A percentile compares a stretch with the other conserved stretches of the same genome.
Conservation (phyloP, 495 filamentous ascomycete genomes). For the Xylaria nigripes region DNA sequence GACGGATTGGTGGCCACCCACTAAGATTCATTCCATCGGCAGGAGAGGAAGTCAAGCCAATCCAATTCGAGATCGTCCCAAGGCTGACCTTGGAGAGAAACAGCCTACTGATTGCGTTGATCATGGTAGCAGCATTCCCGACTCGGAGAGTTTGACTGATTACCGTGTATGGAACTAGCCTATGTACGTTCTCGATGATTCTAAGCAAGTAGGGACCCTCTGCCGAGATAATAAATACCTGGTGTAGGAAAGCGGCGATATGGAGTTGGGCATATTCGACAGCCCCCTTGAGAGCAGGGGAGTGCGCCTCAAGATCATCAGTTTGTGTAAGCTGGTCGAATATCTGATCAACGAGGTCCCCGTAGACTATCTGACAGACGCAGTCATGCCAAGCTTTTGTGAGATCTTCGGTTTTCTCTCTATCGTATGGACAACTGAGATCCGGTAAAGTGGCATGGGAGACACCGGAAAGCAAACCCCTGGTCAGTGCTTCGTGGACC, state of each 20-base stretch:
- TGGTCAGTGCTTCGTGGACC: slow-evolving; percentile 50
- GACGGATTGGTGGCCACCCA: not conserved
- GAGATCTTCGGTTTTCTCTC: slow-evolving; percentile 44
- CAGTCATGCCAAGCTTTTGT: slow-evolving; percentile 48
- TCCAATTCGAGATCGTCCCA: slow-evolving; percentile 55
- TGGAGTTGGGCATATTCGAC: slow-evolving; percentile 52
- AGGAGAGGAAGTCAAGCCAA: slow-evolving; percentile 49
- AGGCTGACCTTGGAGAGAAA: slow-evolving; percentile 57
- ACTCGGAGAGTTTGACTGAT: slow-evolving; percentile 55
- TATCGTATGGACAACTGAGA: slow-evolving; percentile 42
- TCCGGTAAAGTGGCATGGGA: slow-evolving; percentile 24
- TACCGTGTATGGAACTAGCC: slow-evolving; percentile 51
- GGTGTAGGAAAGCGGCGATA: slow-evolving; percentile 55
- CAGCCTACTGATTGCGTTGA: slow-evolving; percentile 54
- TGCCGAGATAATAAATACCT: slow-evolving; percentile 52
- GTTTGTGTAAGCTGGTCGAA: slow-evolving; percentile 47
- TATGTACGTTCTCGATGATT: slow-evolving; percentile 49
- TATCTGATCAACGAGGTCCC: slow-evolving; percentile 48
- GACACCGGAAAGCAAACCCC: slow-evolving; percentile 48
- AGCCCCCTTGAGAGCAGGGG: slow-evolving; percentile 44
- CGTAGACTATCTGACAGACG: slow-evolving; percentile 50
- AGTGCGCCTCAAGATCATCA: slow-evolving; percentile 48
- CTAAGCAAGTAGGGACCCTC: slow-evolving; percentile 55
- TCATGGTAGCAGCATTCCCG: slow-evolving; percentile 62
- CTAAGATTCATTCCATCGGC: slow-evolving; percentile 60